Base-by-base conservation (phyloP, 345 rosid genomes). In the Populus pruinosa region DNA sequence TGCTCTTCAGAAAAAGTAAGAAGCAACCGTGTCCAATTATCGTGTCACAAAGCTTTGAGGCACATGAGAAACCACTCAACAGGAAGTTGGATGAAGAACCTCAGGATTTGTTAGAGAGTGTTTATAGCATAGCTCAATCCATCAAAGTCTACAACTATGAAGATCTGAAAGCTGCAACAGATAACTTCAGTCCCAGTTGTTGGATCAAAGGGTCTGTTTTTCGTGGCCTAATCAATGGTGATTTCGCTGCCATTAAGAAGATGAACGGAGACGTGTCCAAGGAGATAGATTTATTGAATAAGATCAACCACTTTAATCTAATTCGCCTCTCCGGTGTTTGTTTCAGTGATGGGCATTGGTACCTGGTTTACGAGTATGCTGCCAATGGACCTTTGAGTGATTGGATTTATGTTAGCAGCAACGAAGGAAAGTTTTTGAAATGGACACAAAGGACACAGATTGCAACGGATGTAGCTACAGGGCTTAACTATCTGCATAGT, bases 401-500 rank as follows among this genome's bases (percentile, higher is more conserved):
- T 49, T 94, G 96, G 97, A 88, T 94, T 49, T 83, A 84, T 76
- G 14, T 27, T 27, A 74, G 55, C 31, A 44, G 70, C 67, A 75
- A 49, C 16, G 81, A 70, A 8, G 83, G 79, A 69, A 88, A 78
- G 49, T 76, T 77, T 23, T 80, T 94, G 76, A 88, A 67, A 61
- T 91, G 87, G 92, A 81, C 69, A 8, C 92, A 94, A 67, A 90
- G 90, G 69, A 62, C 89, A 35, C 92, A 83, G 79, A 87, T 94
- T 64, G 87, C 85, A 61, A 69, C 89, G 55, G 98, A 90, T 84
- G 90, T 89, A 47, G 97, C 96, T 16, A 85, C 86, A 3, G 94
- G 98, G 67, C 92, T 94, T 33, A 86, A 86, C 82, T 92, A 94
- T 79, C 91, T 94, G 65, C 98, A 94, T 74, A 87, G 83, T 84